A percentile compares a stretch with the other conserved stretches of the same genome.
Conservation (phyloP, 768 basidiomycete species). For the Amanita muscaria region DNA sequence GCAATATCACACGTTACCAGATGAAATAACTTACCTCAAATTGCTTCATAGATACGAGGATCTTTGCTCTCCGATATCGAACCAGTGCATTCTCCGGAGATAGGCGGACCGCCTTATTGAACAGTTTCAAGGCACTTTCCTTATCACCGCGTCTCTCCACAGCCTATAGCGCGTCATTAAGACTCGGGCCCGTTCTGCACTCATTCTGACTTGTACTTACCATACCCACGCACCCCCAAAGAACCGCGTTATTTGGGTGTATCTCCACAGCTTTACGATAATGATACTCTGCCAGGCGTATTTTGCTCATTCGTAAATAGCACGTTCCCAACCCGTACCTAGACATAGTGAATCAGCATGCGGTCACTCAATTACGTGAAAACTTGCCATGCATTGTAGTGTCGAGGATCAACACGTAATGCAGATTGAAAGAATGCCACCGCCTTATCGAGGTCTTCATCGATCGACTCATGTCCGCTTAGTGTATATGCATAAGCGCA, state of each 20-base stretch:
- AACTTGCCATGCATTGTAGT: slow-evolving; percentile 92
- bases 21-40: slow-evolving; percentile 59
- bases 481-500: slow-evolving; percentile 96
- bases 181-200: slow-evolving; percentile 19
- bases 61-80: slow-evolving; percentile 88
- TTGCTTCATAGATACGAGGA: slow-evolving; percentile 75
- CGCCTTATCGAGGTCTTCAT: slow-evolving; percentile 91
- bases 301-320: slow-evolving; percentile 90
- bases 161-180: slow-evolving; percentile 42
- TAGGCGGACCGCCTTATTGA: slow-evolving; percentile 70
- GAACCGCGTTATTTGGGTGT: slow-evolving; percentile 91
- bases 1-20: slow-evolving; percentile 4
- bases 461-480: slow-evolving; percentile 93
- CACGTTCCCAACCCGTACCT: slow-evolving; percentile 99
- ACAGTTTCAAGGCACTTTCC: slow-evolving; percentile 66
- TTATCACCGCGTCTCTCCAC: slow-evolving; percentile 80
- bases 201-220: slow-evolving; percentile 42
- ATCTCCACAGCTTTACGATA: slow-evolving; percentile 88
- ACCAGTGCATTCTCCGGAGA: slow-evolving; percentile 89
- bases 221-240: slow-evolving; percentile 93
- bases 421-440: slow-evolving; percentile 89
- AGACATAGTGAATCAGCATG: slow-evolving; percentile 21
- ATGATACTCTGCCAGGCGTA: slow-evolving; percentile 92
- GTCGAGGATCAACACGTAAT: slow-evolving; percentile 81
- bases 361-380: slow-evolving; percentile 2